Percentiles rank a stretch among this genome's conserved stretches.
Conservation (phyloP, 1,284 basidiomycete genomes). For the Rhodotorula sp. region DNA sequence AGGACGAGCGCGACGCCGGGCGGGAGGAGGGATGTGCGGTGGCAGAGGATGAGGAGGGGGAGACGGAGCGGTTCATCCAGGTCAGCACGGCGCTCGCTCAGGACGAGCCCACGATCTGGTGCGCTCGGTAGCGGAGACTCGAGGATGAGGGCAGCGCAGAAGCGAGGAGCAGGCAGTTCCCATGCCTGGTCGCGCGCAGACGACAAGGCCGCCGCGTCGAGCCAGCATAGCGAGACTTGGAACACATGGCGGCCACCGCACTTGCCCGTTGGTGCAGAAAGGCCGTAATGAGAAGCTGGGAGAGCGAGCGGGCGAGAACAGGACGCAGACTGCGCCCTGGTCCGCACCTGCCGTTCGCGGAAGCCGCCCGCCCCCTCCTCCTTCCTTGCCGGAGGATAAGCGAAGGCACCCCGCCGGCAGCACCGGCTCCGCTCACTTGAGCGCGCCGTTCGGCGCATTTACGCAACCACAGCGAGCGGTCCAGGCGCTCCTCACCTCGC, state of each 20-base stretch:
- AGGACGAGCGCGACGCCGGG: slow-evolving; percentile 1
- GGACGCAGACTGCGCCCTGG: too few relatives aligned
- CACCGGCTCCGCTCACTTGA: too few relatives aligned
- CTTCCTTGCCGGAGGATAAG: too few relatives aligned
- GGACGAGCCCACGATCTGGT: not conserved
- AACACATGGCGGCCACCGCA: not conserved
- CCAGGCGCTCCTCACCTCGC: too few relatives aligned
- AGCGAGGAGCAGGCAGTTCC: not conserved
- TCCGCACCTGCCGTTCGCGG: too few relatives aligned
- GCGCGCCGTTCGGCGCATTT: not conserved
- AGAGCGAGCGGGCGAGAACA: not conserved
- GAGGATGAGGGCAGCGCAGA: not conserved
- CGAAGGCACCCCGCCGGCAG: too few relatives aligned
- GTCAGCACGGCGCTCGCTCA: not conserved
- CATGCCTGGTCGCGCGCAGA: not conserved
- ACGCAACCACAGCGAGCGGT: too few relatives aligned
- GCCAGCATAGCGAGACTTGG: not conserved
- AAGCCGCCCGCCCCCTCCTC: too few relatives aligned
- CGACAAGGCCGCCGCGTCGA: not conserved
- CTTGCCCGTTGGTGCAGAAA: not conserved
- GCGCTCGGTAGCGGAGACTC: not conserved
- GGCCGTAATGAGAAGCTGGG: not conserved
- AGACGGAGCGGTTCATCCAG: not conserved
- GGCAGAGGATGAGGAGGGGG: not conserved
- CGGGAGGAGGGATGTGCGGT: not conserved